These are phyloP conservation scores for Biscogniauxia sp. DNA, from an alignment of 2,329 filamentous ascomycete species.

Conservation along the genomic window DNA sequence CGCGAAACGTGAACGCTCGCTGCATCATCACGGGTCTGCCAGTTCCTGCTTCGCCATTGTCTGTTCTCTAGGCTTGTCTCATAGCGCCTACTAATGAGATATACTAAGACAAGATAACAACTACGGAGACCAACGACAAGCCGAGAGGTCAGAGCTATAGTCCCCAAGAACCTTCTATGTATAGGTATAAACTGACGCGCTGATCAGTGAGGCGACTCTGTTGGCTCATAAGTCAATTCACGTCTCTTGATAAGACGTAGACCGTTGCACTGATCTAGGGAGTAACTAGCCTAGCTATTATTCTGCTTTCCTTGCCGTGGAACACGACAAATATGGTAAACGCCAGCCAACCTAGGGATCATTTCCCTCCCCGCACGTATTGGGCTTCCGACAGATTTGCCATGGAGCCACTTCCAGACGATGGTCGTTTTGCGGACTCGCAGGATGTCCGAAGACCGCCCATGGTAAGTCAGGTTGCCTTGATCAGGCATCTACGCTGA, in stretches of 20 bases:
- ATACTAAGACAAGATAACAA: conserved; percentile 12
- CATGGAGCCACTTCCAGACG: conserved; percentile 27
- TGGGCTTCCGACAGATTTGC: conserved; percentile 30
- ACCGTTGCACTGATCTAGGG: conserved; percentile 10
- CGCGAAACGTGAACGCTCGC: conserved; percentile 1
- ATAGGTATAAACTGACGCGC: conserved; percentile 15
- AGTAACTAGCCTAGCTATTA: conserved; percentile 15
- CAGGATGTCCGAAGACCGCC: conserved; percentile 38
- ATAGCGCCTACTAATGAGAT: conserved; percentile 14
- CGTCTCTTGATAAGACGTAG: not conserved
- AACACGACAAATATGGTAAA: conserved; percentile 38
- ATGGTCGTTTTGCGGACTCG: conserved; percentile 35
- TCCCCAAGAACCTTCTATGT: conserved; percentile 6
- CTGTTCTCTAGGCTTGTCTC: conserved; percentile 10
- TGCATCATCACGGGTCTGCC: conserved; percentile 13
- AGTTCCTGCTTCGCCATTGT: conserved; percentile 12
- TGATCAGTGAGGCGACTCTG: conserved; percentile 11
- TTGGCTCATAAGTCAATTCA: conserved; percentile 5
- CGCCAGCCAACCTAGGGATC: conserved; percentile 37
- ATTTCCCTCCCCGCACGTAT: conserved; percentile 35
- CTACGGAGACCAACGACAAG: conserved; percentile 16
- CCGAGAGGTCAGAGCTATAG: conserved; percentile 8
- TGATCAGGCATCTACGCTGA: not conserved
- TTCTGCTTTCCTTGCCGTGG: conserved; percentile 3
- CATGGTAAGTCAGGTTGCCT: conserved; percentile 33